A percentile compares a stretch with the other conserved stretches of the same genome.
phyloP scores from a whole-genome alignment of 2,329 filamentous ascomycete genomes.

The Curvularia hawaiiensis region DNA sequence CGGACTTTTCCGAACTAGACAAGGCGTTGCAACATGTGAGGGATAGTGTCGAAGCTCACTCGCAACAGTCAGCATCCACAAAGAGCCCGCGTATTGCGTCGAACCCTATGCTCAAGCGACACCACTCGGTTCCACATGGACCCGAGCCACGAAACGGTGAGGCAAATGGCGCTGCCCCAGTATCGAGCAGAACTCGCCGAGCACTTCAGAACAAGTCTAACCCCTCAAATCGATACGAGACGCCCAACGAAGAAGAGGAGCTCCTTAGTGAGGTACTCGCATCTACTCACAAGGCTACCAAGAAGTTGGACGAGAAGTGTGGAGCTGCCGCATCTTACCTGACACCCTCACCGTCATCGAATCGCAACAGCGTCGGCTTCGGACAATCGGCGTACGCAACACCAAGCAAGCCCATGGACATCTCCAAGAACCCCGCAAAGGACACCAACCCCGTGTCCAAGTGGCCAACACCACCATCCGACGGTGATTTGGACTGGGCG shows the following conservation, averaged over 20 bases:
- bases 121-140: slow-evolving; percentile 53
- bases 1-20: slow-evolving; percentile 65
- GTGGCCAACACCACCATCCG: slow-evolving; percentile 95
- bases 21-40: slow-evolving; percentile 65
- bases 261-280: slow-evolving; percentile 86
- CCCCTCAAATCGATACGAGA: slow-evolving; percentile 85
- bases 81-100: slow-evolving; percentile 49
- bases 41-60: slow-evolving; percentile 59
- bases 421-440: slow-evolving; percentile 53
- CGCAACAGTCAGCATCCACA: slow-evolving; percentile 35
- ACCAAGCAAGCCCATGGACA: slow-evolving; percentile 73
- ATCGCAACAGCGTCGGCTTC: slow-evolving; percentile 77
- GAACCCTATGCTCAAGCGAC: slow-evolving; percentile 55
- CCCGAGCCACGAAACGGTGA: slow-evolving; percentile 63
- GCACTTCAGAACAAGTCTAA: slow-evolving; percentile 72
- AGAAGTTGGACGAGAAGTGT: slow-evolving; percentile 67
- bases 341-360: slow-evolving; percentile 81
- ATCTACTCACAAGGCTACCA: slow-evolving; percentile 76
- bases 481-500: slow-evolving; percentile 85
- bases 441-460: slow-evolving; percentile 64
- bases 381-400: slow-evolving; percentile 65
- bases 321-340: slow-evolving; percentile 65
- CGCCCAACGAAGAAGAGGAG: slow-evolving; percentile 95
- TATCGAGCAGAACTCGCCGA: slow-evolving; percentile 80
- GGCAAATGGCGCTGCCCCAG: slow-evolving; percentile 59